These are phyloP conservation scores for Chlamydomonas incerta DNA, from an alignment of 139 green algal species.

Conservation along the genomic window DNA sequence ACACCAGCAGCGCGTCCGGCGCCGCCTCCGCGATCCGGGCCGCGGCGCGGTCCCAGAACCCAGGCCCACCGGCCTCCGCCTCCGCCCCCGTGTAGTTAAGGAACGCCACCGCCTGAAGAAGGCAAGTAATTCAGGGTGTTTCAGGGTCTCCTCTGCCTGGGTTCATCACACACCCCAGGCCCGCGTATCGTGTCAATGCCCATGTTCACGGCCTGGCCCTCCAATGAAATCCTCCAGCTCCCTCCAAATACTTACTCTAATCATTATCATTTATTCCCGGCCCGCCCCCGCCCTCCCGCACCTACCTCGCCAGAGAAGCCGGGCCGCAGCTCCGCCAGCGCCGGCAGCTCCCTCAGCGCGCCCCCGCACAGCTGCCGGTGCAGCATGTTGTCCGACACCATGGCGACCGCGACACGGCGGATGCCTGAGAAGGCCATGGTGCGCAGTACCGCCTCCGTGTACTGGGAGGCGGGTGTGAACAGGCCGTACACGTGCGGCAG, in stretches of 20 bases:
- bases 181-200: too few species aligned
- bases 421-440: slow-evolving; percentile 15
- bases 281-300: too few species aligned
- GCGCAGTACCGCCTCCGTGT: slow-evolving; percentile 10
- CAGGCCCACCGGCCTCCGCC: not conserved
- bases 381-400: not conserved
- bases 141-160: too few species aligned
- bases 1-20: slow-evolving; percentile 11
- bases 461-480: slow-evolving; percentile 6
- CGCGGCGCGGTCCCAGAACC: not conserved
- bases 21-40: not conserved
- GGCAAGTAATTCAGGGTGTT: too few species aligned
- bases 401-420: not conserved
- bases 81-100: slow-evolving; percentile 6
- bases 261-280: too few species aligned
- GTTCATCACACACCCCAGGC: too few species aligned
- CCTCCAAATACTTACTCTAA: too few species aligned
- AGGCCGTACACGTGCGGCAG: slow-evolving; percentile 16
- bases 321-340: slow-evolving; percentile 17
- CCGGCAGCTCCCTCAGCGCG: not conserved
- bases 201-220: too few species aligned
- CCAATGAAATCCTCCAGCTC: too few species aligned
- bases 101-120: not conserved
- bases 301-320: not conserved
- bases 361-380: slow-evolving; percentile 16